Percentiles rank a stretch among this genome's conserved stretches.
Conservation (phyloP, 306 rosid genomes). For the Rubus idaeus region DNA sequence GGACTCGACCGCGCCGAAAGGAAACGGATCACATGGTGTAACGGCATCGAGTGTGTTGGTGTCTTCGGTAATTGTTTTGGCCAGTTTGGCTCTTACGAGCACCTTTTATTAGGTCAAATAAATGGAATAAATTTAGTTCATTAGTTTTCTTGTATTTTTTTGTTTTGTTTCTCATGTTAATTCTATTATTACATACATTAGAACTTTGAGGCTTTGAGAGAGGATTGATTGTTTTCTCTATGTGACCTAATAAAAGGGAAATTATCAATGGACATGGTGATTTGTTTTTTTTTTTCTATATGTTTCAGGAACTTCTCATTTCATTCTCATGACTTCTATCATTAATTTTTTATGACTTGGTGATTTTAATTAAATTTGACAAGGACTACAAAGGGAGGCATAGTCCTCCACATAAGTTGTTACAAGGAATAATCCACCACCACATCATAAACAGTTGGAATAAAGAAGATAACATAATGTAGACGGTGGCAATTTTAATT, state of each 20-base stretch:
- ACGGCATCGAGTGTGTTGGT: constrained; percentile 28
- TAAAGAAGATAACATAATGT: neutral
- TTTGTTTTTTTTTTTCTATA: neutral
- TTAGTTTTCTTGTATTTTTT: neutral
- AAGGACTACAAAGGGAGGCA: neutral
- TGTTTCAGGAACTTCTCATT: neutral
- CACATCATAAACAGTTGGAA: neutral
- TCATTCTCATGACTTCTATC: neutral
- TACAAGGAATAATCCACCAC: neutral
- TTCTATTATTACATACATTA: neutral
- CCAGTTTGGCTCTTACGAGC: constrained; percentile 30
- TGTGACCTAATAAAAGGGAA: neutral
- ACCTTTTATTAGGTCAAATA: constrained; percentile 8
- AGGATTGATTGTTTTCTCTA: neutral
- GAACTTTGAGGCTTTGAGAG: neutral
- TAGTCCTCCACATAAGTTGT: neutral
- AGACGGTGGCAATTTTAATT: neutral
- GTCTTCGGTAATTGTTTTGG: constrained; percentile 32
- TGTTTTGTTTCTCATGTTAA: neutral
- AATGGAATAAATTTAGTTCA: neutral
- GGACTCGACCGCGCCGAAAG: constrained; percentile 2
- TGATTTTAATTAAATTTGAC: neutral
- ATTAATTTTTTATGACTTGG: too few relatives aligned
- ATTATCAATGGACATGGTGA: neutral
- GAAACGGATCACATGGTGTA: constrained; percentile 11